Conservation (phyloP, 805 yeast genomes). For the Isabelozyma pseudorhagii region DNA sequence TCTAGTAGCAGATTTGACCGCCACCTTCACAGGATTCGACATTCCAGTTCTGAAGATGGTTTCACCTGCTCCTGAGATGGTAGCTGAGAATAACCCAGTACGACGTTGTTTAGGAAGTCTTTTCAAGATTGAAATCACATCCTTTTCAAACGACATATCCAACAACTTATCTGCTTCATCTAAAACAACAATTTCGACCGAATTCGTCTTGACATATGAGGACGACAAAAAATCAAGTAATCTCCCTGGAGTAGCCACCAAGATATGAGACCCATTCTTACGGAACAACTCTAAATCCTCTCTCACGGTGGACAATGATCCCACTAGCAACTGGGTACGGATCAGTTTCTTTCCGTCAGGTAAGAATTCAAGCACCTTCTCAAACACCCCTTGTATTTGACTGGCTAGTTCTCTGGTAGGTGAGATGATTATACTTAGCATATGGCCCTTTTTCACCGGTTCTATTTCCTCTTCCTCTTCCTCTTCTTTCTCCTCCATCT, state of each 20-base stretch:
- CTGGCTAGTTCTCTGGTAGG: conserved; percentile 71
- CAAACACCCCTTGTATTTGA: conserved; percentile 69
- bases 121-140: conserved; percentile 64
- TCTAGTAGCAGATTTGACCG: conserved; percentile 58
- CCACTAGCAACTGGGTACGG: conserved; percentile 60
- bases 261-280: conserved; percentile 59
- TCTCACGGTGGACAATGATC: conserved; percentile 58
- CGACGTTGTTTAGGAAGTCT: conserved; percentile 86
- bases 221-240: conserved; percentile 68
- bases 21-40: conserved; percentile 86
- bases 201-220: conserved; percentile 52
- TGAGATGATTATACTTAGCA: conserved; percentile 69
- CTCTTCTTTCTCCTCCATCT: background rate
- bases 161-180: conserved; percentile 93
- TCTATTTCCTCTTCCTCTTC: conserved; percentile 16
- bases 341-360: conserved; percentile 47
- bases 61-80: conserved; percentile 77
- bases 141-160: conserved; percentile 71
- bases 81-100: conserved; percentile 92
- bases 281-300: conserved; percentile 67
- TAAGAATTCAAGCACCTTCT: conserved; percentile 52
- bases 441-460: conserved; percentile 56
- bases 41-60: conserved; percentile 83
- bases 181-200: conserved; percentile 70
- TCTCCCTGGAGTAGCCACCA: conserved; percentile 94